These are phyloP conservation scores for Sclerotinia spermophila DNA, from an alignment of 2,329 filamentous ascomycete genomes.

Conservation along the genomic window DNA sequence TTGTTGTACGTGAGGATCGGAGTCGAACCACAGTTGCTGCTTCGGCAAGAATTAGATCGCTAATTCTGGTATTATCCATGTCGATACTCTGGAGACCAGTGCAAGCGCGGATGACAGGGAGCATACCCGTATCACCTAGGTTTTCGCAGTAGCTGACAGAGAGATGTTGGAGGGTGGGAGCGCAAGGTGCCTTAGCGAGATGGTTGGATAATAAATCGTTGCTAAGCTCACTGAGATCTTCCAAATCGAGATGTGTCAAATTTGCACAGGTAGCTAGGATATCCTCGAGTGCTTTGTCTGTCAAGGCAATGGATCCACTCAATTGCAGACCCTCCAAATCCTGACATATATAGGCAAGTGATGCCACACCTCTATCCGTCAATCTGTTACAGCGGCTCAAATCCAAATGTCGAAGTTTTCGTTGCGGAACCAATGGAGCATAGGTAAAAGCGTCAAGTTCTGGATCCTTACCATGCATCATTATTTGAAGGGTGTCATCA, in stretches of 20 bases:
- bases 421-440: conserved; percentile 68
- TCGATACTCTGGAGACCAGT: conserved; percentile 66
- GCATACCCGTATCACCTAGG: conserved; percentile 77
- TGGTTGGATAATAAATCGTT: conserved; percentile 69
- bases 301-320: conserved; percentile 70
- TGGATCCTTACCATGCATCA: conserved; percentile 73
- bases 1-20: conserved; percentile 46
- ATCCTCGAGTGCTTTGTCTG: conserved; percentile 66
- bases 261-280: conserved; percentile 72
- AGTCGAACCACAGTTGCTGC: conserved; percentile 74
- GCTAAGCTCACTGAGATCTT: conserved; percentile 75
- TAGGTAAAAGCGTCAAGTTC: conserved; percentile 79
- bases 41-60: conserved; percentile 80
- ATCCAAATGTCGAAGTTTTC: conserved; percentile 79
- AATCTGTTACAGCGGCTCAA: conserved; percentile 73
- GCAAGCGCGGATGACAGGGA: conserved; percentile 76
- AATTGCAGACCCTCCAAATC: conserved; percentile 79
- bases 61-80: conserved; percentile 90
- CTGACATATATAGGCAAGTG: conserved; percentile 71
- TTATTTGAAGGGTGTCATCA: conserved; percentile 67
- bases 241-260: conserved; percentile 83
- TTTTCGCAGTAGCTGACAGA: conserved; percentile 88
- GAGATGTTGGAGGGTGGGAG: conserved; percentile 68
- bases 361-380: conserved; percentile 67
- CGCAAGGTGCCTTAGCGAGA: conserved; percentile 73